Evolutionary conservation across 192 early-diverging fungal species (phyloP), one percentile per base, ranked within the genome.

Genomic region (Linnemannia zychae): DNA sequence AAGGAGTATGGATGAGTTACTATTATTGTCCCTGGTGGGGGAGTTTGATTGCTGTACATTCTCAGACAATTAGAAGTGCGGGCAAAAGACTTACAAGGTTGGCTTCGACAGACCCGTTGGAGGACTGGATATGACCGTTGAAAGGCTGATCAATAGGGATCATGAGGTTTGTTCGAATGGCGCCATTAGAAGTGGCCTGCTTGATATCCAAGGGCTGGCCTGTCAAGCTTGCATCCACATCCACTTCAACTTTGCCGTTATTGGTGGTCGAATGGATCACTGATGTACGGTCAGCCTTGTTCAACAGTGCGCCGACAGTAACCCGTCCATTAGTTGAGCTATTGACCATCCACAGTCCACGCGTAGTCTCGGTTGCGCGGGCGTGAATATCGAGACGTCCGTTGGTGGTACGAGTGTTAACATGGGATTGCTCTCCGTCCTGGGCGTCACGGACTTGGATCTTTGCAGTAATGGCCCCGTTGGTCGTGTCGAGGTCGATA

Each of bases 261-360:
- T 31, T 50, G 16, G 83, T 72, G 5, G 15, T 18, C 47, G 63
- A 63, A 2, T 79, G 65, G 50, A 85, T 73, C 1, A 28, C 37
- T 0, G 83, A 85, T 5, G 77, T 70, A 18, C 68, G 49, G 24
- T 72, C 71, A 2, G 83, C 83, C 63, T 76, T 85, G 22, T 67
- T 74, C 24, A 85, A 7, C 40, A 85, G 36, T 0, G 78, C 76
- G 3, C 77, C 83, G 0, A 85, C 63, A 28, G 33, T 36, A 37
- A 85, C 4, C 0, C 50, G 36, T 16, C 74, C 83, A 36, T 85
- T 85, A 7, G 37, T 52, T 1, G 83, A 48, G 1, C 3, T 28
- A 18, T 71, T 79, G 60, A 73, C 40, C 74, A 85, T 75, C 77
- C 77, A 72, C 24, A 85, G 28, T 18, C 83, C 83, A 2, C 70